A percentile compares a stretch with the other conserved stretches of the same genome.
Conservation (phyloP, 202 grass and related monocot species). For the Zizania palustris region DNA sequence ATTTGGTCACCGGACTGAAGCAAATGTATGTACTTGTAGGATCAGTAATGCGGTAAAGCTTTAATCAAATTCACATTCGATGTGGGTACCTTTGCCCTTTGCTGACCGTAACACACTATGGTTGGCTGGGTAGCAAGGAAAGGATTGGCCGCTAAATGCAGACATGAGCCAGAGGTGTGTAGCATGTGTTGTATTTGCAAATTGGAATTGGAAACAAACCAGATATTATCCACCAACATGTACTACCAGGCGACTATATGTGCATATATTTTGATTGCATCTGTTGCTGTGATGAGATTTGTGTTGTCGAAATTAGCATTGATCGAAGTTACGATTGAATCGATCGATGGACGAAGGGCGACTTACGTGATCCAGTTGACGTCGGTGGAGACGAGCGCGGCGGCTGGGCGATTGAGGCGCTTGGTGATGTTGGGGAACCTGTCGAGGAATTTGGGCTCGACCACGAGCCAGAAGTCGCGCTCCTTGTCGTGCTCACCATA, state of each 20-base stretch:
- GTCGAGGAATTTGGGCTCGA: slow-evolving; percentile 91
- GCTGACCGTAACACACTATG: background rate
- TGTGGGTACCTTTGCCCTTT: background rate
- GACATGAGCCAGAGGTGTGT: too few relatives aligned
- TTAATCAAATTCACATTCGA: background rate
- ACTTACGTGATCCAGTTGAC: slow-evolving; percentile 87
- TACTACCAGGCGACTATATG: too few relatives aligned
- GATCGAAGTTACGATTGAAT: background rate
- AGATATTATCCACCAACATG: too few relatives aligned
- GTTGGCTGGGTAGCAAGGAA: too few relatives aligned
- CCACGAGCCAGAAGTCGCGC: slow-evolving; percentile 84
- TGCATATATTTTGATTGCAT: too few relatives aligned
- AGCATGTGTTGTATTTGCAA: too few relatives aligned
- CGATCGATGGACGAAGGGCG: background rate
- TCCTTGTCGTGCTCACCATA: slow-evolving; percentile 79
- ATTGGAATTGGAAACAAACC: too few relatives aligned
- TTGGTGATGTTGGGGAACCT: slow-evolving; percentile 75
- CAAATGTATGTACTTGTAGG: background rate
- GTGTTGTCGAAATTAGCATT: background rate
- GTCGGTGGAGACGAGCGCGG: slow-evolving; percentile 83
- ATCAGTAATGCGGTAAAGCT: background rate
- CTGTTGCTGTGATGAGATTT: background rate
- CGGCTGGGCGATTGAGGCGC: slow-evolving; percentile 79
- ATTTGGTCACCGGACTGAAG: background rate
- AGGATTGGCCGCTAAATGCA: too few relatives aligned